Evolutionary conservation across 148 eudicot species (phyloP).

Genomic region (Selenicereus undatus): DNA sequence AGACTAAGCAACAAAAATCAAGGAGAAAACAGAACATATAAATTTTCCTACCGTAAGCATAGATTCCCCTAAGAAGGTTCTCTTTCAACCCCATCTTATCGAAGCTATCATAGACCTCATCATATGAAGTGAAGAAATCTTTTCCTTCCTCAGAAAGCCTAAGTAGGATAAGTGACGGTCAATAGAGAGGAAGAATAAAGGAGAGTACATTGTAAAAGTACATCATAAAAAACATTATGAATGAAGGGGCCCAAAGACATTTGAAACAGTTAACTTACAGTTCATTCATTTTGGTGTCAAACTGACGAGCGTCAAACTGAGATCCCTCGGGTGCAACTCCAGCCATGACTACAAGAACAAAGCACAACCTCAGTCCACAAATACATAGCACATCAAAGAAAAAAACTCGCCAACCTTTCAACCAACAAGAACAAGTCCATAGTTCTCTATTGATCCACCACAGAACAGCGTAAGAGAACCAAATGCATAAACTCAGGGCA

Average conservation of each 20-base stretch:
- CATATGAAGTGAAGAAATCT: conserved; percentile 35
- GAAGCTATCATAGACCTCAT: conserved; percentile 37
- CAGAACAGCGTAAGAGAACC: not conserved
- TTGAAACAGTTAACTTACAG: conserved; percentile 20
- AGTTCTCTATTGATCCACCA: not conserved
- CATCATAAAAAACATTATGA: not conserved
- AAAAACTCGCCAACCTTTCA: not conserved
- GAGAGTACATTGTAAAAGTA: not conserved
- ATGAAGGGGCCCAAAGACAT: not conserved
- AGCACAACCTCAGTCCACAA: not conserved
- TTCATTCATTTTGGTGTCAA: conserved; percentile 37
- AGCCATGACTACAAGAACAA: conserved; percentile 32
- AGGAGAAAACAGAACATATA: not conserved
- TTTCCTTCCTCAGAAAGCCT: conserved; percentile 39
- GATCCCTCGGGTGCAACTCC: conserved; percentile 37
- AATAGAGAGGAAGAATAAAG: not conserved
- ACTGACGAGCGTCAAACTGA: conserved; percentile 37
- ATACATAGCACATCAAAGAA: not conserved
- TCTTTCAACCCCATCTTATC: conserved; percentile 37
- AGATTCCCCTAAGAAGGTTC: conserved; percentile 42
- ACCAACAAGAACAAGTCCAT: not conserved
- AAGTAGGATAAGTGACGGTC: not conserved
- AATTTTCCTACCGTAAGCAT: conserved; percentile 33
- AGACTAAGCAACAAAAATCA: not conserved
- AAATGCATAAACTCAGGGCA: not conserved